phyloP scores from a whole-genome alignment of 371 early-diverging fungal genomes.

The Actinomucor elegans region DNA sequence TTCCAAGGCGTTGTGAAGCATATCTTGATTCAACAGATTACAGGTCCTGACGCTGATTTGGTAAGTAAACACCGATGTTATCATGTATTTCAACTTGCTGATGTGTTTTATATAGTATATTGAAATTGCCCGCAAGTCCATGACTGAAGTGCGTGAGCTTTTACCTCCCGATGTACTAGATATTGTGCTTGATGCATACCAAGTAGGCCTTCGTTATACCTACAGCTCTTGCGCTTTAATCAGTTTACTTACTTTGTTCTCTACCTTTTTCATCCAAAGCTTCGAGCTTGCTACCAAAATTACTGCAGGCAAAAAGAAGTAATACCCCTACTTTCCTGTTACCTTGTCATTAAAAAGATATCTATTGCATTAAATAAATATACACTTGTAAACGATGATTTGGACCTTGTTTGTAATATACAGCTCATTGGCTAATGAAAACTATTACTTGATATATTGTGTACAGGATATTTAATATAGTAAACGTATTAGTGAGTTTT shows the following conservation, averaged over 20 bases:
- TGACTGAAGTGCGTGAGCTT: conserved; percentile 39
- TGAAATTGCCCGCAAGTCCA: conserved; percentile 48
- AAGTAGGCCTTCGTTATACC: conserved; percentile 35
- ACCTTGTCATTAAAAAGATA: too few species aligned
- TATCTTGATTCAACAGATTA: conserved; percentile 22
- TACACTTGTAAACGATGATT: too few species aligned
- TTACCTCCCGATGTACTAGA: conserved; percentile 38
- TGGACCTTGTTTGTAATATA: too few species aligned
- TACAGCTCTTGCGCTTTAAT: conserved; percentile 30
- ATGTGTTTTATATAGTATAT: conserved; percentile 28
- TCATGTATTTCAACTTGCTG: not conserved
- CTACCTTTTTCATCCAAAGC: conserved; percentile 51
- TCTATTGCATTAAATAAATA: too few species aligned
- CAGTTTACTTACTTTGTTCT: conserved; percentile 32
- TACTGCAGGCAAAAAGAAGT: not conserved
- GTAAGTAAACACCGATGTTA: conserved; percentile 14
- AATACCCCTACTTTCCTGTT: too few species aligned
- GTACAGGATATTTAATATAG: too few species aligned
- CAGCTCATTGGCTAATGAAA: too few species aligned
- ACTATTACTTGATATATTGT: too few species aligned
- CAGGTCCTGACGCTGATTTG: conserved; percentile 41
- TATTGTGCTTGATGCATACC: conserved; percentile 41
- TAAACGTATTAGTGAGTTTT: too few species aligned
- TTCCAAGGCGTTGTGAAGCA: conserved; percentile 42
- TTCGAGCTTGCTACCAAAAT: conserved; percentile 44